Base-by-base conservation (phyloP, 176 grass and related monocot species). In the Oryza glumipatula region DNA sequence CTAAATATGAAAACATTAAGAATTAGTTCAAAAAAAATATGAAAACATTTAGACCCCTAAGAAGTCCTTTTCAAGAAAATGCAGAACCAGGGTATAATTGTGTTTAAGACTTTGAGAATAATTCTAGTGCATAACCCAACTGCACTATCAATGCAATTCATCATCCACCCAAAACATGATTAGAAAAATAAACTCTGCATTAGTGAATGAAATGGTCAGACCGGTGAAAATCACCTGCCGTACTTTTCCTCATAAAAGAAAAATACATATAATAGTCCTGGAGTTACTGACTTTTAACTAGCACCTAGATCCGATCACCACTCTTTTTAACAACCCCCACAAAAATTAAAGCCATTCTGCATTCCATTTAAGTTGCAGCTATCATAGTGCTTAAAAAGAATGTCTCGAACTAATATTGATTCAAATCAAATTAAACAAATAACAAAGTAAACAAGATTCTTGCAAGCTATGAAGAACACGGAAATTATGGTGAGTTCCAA, bases 291-390 rank as follows among this genome's bases (percentile, higher is more conserved):
- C 14, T 54, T 54, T 54, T 15, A 54, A 54, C 51, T 54, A 54
- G 0, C 1, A 17, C 1, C 48, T 38, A 9, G 30, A n/a, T 9
- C 45, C 46, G 11, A 84, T 46, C 11, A 17, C 45, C 11, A 21
- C 9, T 54, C 23, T 19, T 32, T 7, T 73, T 2, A 19, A 74
- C 5, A 11, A 52, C 9, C 6, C 36, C 9, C 24, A 54, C 11
- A 26, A 6, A 6, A 28, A 5, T 11, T 4, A 8, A 39, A 28
- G 9, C 6, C 32, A 68, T 17, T 17, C 16, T 30, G 44, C 47
- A 74, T 56, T 43, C 8, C 58, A 52, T 83, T n/a, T 51, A 16
- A 87, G 43, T 3, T 60, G 24, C 17, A 68, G 73, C 9, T n/a
- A 39, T n/a, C 41, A 70, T 13, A 79, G 63, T 7, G 3, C n/a